Evolutionary conservation across 202 grass and related monocot species (phyloP), one percentile per base, ranked within the genome.

Genomic region (Bolboschoenoplectus hybrid): DNA sequence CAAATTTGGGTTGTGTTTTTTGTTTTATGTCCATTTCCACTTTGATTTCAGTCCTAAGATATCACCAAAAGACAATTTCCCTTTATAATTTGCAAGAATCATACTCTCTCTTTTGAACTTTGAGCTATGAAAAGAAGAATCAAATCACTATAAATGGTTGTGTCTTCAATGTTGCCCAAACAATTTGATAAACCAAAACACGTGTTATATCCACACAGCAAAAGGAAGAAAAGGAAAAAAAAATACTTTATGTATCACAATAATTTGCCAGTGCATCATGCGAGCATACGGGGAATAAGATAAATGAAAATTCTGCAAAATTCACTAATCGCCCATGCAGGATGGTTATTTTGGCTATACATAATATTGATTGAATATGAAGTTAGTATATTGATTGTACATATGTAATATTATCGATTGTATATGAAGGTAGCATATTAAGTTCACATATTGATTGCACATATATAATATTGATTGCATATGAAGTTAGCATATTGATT

Each of bases 241-340:
- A 51, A 74, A 11, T 46, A 13, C 44, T 50, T 35, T 74, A 35
- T 74, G 70, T 34, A 74, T 74, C 35, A 13, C 39, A 74, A 49
- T 74, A 12, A 72, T 6, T 74, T 74, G 7, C 45, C 71, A 74
- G 71, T 32, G 46, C 71, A 74, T 74, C 45, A 51, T 74, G 46
- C 11, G 43, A 74, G 71, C 44, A 74, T 74, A 34, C 6, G 3
- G n/a, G 10, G 71, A 46, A 26, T 20, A 52, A 45, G 13, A 35
- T 49, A 74, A 13, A 51, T 34, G 39, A 41, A 71, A 71, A 41
- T 20, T 43, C 12, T 71, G 34, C 9, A 71, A 45, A 71, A 71
- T 16, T 45, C 12, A 7, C 16, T 45, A 44, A 8, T 19, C 17
- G 7, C 6, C 41, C 16, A 45, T 45, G 67, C 63, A 67, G 1